Evolutionary conservation across 805 yeast species (phyloP).

Genomic region (Zygoascus bituminiphila): DNA sequence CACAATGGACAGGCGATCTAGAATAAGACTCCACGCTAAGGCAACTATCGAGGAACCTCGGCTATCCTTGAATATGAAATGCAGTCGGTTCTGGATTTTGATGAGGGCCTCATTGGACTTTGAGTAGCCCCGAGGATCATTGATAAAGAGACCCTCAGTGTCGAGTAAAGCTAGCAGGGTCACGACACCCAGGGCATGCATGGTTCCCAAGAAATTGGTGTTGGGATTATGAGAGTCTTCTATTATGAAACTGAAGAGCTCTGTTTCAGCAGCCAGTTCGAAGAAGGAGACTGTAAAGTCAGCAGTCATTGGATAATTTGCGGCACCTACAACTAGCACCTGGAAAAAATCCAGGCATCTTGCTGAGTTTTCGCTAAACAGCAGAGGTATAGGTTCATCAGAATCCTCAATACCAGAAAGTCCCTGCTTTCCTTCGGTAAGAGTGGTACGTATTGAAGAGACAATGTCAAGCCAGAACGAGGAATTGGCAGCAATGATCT

Average conservation of each 20-base stretch:
- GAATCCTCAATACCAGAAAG: neutral
- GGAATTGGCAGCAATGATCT: neutral
- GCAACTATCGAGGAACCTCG: conserved; percentile 11
- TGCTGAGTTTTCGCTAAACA: neutral
- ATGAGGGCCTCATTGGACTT: conserved; percentile 16
- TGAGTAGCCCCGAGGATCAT: conserved; percentile 8
- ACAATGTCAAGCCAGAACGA: neutral
- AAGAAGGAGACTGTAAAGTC: neutral
- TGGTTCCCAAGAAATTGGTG: neutral
- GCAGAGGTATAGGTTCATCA: neutral
- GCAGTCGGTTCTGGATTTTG: conserved; percentile 15
- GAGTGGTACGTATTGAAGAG: neutral
- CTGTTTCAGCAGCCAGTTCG: neutral
- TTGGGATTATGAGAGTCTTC: neutral
- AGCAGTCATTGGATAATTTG: neutral
- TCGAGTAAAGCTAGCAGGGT: conserved; percentile 22
- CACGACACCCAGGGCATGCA: conserved; percentile 8
- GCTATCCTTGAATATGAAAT: neutral
- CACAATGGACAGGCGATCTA: conserved; percentile 21
- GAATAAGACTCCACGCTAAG: conserved; percentile 26
- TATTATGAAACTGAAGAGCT: neutral
- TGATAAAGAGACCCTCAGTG: conserved; percentile 21
- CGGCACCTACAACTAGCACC: neutral
- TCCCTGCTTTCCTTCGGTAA: neutral
- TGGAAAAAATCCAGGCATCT: conserved; percentile 1